Evolutionary conservation across 768 basidiomycete genomes (phyloP).

Genomic region (Nevesoporus exiguus): DNA sequence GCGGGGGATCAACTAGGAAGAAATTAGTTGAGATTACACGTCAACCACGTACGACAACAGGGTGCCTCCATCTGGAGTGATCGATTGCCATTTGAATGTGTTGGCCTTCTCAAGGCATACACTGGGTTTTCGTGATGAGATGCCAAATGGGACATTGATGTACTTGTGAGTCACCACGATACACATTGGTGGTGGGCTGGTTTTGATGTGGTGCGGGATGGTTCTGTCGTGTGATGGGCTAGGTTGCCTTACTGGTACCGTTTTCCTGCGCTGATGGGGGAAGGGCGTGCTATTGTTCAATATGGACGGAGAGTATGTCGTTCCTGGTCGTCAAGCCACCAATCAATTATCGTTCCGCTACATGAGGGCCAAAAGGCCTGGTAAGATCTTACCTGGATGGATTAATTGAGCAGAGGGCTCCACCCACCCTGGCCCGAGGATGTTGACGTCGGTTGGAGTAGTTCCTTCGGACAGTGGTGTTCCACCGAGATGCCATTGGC

Average conservation of each 20-base stretch:
- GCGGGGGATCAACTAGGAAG: background rate
- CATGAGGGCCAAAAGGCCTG: background rate
- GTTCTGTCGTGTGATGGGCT: background rate
- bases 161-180: constrained; percentile 2
- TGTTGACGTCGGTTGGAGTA: too few relatives aligned
- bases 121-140: background rate
- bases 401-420: background rate
- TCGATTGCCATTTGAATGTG: background rate
- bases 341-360: too few relatives aligned
- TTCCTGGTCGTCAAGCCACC: too few relatives aligned
- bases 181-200: background rate
- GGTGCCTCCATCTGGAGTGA: background rate
- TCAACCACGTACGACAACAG: background rate
- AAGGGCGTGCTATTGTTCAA: background rate
- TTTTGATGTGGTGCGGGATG: background rate
- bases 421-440: too few relatives aligned
- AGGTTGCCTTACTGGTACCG: background rate
- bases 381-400: background rate
- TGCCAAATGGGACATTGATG: background rate
- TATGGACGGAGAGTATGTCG: too few relatives aligned
- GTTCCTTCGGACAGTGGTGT: too few relatives aligned
- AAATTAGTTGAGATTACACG: too few relatives aligned
- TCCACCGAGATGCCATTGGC: too few relatives aligned
- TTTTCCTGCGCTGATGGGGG: background rate
- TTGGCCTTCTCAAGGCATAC: background rate